A percentile compares a stretch with the other conserved stretches of the same genome.
phyloP scores from a whole-genome alignment of 2,329 filamentous ascomycete genomes.

The Zasmidium citrigriseum region DNA sequence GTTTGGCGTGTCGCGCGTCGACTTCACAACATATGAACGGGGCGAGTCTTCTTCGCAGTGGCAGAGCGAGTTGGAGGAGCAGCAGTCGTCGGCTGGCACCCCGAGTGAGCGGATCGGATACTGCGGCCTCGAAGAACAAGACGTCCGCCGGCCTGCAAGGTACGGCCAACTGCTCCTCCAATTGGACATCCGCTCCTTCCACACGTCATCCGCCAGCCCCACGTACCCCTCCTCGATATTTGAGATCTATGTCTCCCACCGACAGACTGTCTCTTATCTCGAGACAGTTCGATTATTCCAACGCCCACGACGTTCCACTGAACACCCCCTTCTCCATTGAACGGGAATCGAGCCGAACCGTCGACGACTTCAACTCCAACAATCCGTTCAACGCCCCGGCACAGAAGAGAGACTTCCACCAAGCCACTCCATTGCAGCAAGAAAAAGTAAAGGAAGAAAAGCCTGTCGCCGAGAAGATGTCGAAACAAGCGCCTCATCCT shows the following conservation, averaged over 20 bases:
- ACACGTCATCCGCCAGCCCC: slow-evolving; percentile 13
- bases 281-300: slow-evolving; percentile 59
- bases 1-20: background rate
- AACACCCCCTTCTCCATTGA: slow-evolving; percentile 67
- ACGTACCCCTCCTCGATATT: slow-evolving; percentile 30
- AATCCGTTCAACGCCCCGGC: slow-evolving; percentile 23
- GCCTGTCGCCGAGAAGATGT: slow-evolving; percentile 49
- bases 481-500: slow-evolving; percentile 60
- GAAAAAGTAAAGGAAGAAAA: slow-evolving; percentile 29
- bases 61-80: slow-evolving; percentile 2
- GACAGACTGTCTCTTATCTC: slow-evolving; percentile 56
- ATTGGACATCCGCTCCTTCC: slow-evolving; percentile 11
- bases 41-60: background rate
- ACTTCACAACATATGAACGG: slow-evolving; percentile 2
- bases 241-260: slow-evolving; percentile 42
- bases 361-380: slow-evolving; percentile 12
- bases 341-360: slow-evolving; percentile 49
- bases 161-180: slow-evolving; percentile 7
- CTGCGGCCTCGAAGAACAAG: slow-evolving; percentile 2
- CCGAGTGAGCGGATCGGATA: slow-evolving; percentile 3
- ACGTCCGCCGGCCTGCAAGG: slow-evolving; percentile 3
- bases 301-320: slow-evolving; percentile 55
- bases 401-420: slow-evolving; percentile 29
- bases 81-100: background rate
- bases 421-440: slow-evolving; percentile 24